Evolutionary conservation across 2,329 filamentous ascomycete genomes (phyloP).

Genomic region (Aspergillus pseudoglaucus): DNA sequence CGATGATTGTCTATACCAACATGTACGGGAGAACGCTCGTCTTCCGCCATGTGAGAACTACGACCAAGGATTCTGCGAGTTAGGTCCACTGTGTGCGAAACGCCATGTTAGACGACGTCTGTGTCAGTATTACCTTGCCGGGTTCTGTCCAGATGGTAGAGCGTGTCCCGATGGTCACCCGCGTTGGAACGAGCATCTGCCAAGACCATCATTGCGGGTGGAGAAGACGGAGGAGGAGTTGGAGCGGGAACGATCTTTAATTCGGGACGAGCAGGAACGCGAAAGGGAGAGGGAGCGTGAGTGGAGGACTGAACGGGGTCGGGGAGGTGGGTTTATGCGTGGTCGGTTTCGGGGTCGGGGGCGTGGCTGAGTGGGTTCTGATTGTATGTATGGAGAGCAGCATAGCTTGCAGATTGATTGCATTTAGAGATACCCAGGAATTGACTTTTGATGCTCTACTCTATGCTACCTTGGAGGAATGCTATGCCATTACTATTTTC

Average conservation of each 20-base stretch:
- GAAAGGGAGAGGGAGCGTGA: slow-evolving; percentile 50
- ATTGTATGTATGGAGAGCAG: not conserved
- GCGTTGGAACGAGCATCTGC: slow-evolving; percentile 63
- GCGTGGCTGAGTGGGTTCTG: slow-evolving; percentile 27
- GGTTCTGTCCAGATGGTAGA: slow-evolving; percentile 83
- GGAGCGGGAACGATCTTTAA: slow-evolving; percentile 49
- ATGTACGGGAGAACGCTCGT: slow-evolving; percentile 76
- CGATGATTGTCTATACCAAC: slow-evolving; percentile 90
- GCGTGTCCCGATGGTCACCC: slow-evolving; percentile 76
- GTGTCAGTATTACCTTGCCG: slow-evolving; percentile 81
- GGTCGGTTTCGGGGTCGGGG: slow-evolving; percentile 41
- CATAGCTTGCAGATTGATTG: not conserved
- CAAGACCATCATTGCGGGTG: slow-evolving; percentile 53
- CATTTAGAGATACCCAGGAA: not conserved
- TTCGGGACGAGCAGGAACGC: slow-evolving; percentile 55
- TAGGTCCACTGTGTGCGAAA: slow-evolving; percentile 80
- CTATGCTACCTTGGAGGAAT: too few relatives aligned
- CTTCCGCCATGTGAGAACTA: slow-evolving; percentile 82
- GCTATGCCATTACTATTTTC: too few relatives aligned
- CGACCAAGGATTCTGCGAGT: slow-evolving; percentile 86
- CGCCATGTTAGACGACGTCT: slow-evolving; percentile 77
- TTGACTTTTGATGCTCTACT: not conserved
- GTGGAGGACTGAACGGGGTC: slow-evolving; percentile 47
- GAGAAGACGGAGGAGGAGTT: slow-evolving; percentile 69
- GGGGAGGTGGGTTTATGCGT: slow-evolving; percentile 40